phyloP scores from a whole-genome alignment of 106 monocot genomes.

The Apostasia shenzhenica region DNA sequence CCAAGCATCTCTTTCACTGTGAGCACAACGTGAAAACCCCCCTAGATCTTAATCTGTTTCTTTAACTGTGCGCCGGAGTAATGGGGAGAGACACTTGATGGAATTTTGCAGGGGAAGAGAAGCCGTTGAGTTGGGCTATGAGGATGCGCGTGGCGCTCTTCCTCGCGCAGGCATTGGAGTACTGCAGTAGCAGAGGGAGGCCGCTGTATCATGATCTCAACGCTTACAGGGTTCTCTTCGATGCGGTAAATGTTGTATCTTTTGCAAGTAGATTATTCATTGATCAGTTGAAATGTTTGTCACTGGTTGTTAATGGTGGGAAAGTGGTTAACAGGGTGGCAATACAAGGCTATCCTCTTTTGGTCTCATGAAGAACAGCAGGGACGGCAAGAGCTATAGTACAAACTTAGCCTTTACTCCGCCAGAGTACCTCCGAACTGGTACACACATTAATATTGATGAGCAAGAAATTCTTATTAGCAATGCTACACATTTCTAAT shows the following conservation, averaged over 20 bases:
- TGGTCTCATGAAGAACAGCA: slow-evolving; percentile 61
- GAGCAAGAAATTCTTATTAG: no score
- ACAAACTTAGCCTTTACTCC: slow-evolving; percentile 56
- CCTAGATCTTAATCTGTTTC: no score
- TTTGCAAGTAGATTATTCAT: no score
- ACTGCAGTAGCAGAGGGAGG: slow-evolving; percentile 39
- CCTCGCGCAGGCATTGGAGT: slow-evolving; percentile 63
- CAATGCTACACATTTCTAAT: no score
- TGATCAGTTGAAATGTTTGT: background rate
- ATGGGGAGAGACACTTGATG: no score
- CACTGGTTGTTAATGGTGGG: background rate
- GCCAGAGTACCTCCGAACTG: slow-evolving; percentile 47
- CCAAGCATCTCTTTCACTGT: slow-evolving; percentile 71
- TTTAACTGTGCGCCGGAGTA: no score
- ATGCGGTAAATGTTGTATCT: slow-evolving; percentile 32
- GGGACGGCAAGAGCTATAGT: slow-evolving; percentile 59
- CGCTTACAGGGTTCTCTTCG: slow-evolving; percentile 65
- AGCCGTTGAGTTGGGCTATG: slow-evolving; percentile 78
- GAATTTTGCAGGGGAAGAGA: slow-evolving; percentile 71
- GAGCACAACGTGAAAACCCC: no score
- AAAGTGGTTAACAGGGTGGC: slow-evolving; percentile 19
- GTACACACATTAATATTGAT: slow-evolving; percentile 2
- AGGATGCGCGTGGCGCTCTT: slow-evolving; percentile 42
- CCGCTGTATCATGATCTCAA: slow-evolving; percentile 81
- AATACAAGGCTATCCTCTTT: slow-evolving; percentile 50